Evolutionary conservation across 305 asterid species (phyloP).

Genomic region (Withania somnifera): DNA sequence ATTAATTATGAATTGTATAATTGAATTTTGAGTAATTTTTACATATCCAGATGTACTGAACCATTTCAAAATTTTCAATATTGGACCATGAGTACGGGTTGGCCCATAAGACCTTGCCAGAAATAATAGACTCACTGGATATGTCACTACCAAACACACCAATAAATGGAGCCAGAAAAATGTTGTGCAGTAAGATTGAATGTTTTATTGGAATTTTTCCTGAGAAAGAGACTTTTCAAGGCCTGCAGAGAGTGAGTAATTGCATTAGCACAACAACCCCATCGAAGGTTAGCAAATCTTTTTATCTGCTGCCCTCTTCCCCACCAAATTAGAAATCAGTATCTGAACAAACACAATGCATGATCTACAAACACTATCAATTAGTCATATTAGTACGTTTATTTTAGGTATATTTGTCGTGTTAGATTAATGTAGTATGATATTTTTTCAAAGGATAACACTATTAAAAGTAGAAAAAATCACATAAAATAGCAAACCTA

Average conservation of each 20-base stretch:
- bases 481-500: too few relatives aligned
- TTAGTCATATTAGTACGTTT: neutral
- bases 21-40: too few relatives aligned
- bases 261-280: neutral
- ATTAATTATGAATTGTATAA: too few relatives aligned
- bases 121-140: neutral
- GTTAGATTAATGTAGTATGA: too few relatives aligned
- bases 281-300: neutral
- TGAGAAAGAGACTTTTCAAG: neutral
- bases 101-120: neutral
- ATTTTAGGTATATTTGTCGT: neutral
- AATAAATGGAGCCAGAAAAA: neutral
- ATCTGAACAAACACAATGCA: neutral
- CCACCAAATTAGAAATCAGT: neutral
- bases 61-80: neutral
- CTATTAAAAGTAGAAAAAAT: too few relatives aligned
- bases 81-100: neutral
- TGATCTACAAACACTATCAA: neutral
- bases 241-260: neutral
- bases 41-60: neutral
- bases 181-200: neutral
- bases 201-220: neutral
- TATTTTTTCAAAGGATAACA: too few relatives aligned
- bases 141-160: neutral
- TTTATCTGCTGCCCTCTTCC: neutral